These are phyloP conservation scores for Obelidium mucronatum DNA, from an alignment of 192 early-diverging fungal species.

Conservation along the genomic window DNA sequence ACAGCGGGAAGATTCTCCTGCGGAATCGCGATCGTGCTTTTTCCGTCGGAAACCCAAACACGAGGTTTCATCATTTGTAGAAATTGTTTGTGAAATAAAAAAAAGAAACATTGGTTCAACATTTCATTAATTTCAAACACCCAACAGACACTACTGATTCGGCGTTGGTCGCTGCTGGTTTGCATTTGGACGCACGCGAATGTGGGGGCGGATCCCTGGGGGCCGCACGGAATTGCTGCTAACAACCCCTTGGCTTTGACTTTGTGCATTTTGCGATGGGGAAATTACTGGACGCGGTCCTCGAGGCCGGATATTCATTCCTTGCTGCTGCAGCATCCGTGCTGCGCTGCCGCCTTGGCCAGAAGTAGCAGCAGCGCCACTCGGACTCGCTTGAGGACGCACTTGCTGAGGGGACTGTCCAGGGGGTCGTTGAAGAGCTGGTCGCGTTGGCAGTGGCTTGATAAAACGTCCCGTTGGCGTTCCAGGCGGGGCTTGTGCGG, in stretches of 20 bases:
- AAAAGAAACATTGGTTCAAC: too few relatives aligned
- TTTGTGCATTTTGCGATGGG: too few relatives aligned
- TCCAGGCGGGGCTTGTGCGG: neutral
- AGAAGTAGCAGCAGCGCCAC: neutral
- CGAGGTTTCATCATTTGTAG: too few relatives aligned
- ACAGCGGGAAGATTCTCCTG: too few relatives aligned
- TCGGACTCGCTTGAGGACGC: neutral
- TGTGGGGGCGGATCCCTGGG: neutral
- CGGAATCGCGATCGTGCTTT: too few relatives aligned
- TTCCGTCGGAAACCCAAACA: too few relatives aligned
- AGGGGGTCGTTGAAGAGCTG: neutral
- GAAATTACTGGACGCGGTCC: neutral
- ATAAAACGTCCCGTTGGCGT: neutral
- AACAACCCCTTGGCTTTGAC: neutral
- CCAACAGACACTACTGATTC: neutral
- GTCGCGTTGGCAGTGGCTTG: neutral
- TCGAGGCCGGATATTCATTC: neutral
- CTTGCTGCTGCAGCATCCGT: slow-evolving; percentile 8
- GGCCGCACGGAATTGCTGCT: neutral
- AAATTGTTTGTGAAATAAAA: too few relatives aligned
- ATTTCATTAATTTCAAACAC: neutral
- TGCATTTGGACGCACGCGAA: neutral
- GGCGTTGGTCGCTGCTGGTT: neutral
- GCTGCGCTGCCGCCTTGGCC: neutral
- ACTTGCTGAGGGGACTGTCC: neutral